A percentile compares a stretch with the other conserved stretches of the same genome.
Evolutionary conservation across 225 moss, liverwort and hornwort genomes (phyloP).

Genomic region (Takakia lepidozioides): DNA sequence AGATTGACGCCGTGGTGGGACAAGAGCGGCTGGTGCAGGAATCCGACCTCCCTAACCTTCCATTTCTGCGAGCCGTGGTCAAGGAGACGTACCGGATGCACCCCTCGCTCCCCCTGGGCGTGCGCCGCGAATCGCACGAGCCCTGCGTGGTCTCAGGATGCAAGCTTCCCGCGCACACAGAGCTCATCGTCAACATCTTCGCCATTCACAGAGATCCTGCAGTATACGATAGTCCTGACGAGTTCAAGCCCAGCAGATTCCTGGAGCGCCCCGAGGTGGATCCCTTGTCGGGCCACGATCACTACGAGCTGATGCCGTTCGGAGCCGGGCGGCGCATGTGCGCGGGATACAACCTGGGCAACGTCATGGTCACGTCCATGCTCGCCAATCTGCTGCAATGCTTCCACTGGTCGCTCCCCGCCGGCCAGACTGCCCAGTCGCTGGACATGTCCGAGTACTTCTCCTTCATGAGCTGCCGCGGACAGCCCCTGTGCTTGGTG

Average conservation of each 20-base stretch:
- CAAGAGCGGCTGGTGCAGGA: constrained; percentile 19
- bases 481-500: constrained; percentile 1
- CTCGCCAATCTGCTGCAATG: constrained; percentile 16
- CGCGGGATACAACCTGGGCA: constrained; percentile 15
- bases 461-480: background rate
- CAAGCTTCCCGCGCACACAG: constrained; percentile 33
- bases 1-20: constrained; percentile 32
- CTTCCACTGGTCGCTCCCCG: constrained; percentile 19
- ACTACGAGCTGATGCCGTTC: constrained; percentile 20
- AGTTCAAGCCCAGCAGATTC: constrained; percentile 49
- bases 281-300: constrained; percentile 11
- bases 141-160: constrained; percentile 31
- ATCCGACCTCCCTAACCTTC: constrained; percentile 36
- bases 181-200: constrained; percentile 31
- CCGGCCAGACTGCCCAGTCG: background rate
- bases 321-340: constrained; percentile 21
- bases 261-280: constrained; percentile 11
- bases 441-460: background rate
- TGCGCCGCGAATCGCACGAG: constrained; percentile 37
- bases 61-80: constrained; percentile 41
- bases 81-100: constrained; percentile 56
- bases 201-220: constrained; percentile 37
- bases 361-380: constrained; percentile 8
- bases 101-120: constrained; percentile 36
- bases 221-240: constrained; percentile 18